Base-by-base conservation (phyloP, 2,329 filamentous ascomycete species). In the Ascochyta fabae region DNA sequence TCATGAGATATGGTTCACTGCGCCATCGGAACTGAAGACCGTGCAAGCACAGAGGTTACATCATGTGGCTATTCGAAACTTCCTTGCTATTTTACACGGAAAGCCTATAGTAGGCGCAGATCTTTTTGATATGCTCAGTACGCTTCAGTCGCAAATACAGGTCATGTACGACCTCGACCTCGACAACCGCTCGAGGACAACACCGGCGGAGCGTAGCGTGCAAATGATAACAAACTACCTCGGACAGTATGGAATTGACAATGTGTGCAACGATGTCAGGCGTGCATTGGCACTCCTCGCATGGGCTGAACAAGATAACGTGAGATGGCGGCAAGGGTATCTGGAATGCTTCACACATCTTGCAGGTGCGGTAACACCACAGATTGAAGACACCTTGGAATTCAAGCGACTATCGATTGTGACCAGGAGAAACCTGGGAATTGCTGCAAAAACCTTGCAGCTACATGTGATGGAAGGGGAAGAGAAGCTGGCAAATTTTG, bases 241-340 rank as follows among this genome's bases (percentile, higher is more conserved):
- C 2, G 79, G 79, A 1, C 79, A 80, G 0, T 81, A 84, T 10
- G 83, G 83, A 6, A 82, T 90, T 6, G 86, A 89, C 60, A 87
- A 91, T 66, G 79, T 87, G 10, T 82, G 87, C 10, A 83, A 84
- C 51, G 85, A 86, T 56, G 77, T 85, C 0, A 83, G 84, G 33
- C 78, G 79, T 2, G 87, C 88, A 0, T 80, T 88, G 2, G 82
- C 84, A 0, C 74, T 90, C 15, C 77, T 91, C 4, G 83, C 85
- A 0, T 91, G 87, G 85, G 83, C 85, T 2, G 88, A 91, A 62
- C 79, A 79, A n/a, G 78, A 81, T 2, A 81, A 78, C 16, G 83
- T 90, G 8, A 80, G 80, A 5, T 89, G 87, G 86, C 81, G 85
- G 40, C 84, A 87, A 59, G 86, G 87, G 1, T 91, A 87, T 81